phyloP scores from a whole-genome alignment of 257 asterid genomes.

The Solanum piurae region DNA sequence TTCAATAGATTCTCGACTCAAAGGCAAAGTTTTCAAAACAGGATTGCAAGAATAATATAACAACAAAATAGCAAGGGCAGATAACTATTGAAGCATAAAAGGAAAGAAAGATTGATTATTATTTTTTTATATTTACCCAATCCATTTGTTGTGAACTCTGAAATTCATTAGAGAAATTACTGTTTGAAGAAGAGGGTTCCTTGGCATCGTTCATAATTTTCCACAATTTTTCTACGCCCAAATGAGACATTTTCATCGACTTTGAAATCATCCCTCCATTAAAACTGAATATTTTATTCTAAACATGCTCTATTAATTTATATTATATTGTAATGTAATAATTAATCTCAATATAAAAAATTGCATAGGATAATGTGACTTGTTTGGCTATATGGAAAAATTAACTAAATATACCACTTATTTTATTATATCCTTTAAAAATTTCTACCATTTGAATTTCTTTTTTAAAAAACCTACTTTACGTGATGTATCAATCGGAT shows the following conservation, averaged over 20 bases:
- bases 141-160: neutral
- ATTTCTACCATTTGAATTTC: too few species aligned
- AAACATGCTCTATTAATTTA: neutral
- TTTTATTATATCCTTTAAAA: too few species aligned
- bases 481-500: too few species aligned
- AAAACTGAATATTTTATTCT: neutral
- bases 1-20: too few species aligned
- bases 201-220: neutral
- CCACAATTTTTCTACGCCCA: neutral
- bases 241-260: neutral
- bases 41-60: neutral
- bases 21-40: fast-evolving
- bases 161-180: neutral
- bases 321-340: too few species aligned
- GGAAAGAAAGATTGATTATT: neutral
- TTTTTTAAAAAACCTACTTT: too few species aligned
- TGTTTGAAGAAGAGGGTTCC: neutral
- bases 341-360: neutral
- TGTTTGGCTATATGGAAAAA: neutral
- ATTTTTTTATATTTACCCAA: neutral
- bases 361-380: neutral
- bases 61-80: too few species aligned
- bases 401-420: too few species aligned
- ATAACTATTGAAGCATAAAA: neutral
- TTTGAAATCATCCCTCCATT: neutral